Base-by-base conservation (phyloP, 2,329 filamentous ascomycete species). In the Botryotinia convoluta region DNA sequence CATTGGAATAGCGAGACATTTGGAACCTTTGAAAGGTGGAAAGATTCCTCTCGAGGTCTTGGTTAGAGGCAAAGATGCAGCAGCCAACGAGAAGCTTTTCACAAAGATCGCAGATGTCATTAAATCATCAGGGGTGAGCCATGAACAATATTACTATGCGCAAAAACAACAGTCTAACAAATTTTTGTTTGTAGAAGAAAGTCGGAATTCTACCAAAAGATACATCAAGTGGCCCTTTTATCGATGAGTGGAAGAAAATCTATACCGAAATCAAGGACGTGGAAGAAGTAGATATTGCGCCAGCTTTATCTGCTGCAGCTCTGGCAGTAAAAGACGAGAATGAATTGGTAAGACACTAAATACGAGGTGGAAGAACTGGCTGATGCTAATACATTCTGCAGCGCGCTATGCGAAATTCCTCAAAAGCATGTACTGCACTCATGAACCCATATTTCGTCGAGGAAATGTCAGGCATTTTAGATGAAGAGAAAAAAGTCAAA, bases 401-500 rank as follows among this genome's bases (percentile, higher is more conserved):
- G 87, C 93, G 95, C 77, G 92, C 93, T 18, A 98, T 99, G 88
- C 91, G 97, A 80, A 97, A 95, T 78, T 94, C 95, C 7, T 96
- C 96, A 72, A 93, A 96, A 81, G 95, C 96, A 64, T 98, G 95
- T 78, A 95, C 97, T 77, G 95, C 94, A 74, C 86, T 98, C 74
- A 97, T 98, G 91, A 94, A 94, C 69, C 94, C 95, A 74, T 99
- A 96, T 83, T 98, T 98, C 82, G 91, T 99, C 77, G 96, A 99
- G 81, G 95, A 98, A 82, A 98, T 99, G 95, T 97, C 95, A 69
- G 92, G 93, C 78, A 92, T 98, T 70, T 89, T 99, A 74, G 96
- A 99, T 80, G 92, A 95, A 77, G 97, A 98, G 83, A 98, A 97
- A 86, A 97, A 97, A 81, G 94, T 98, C 81, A 96, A 94, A 76